Evolutionary conservation across 2,329 filamentous ascomycete genomes (phyloP).

Genomic region (Diplocarpon mali): DNA sequence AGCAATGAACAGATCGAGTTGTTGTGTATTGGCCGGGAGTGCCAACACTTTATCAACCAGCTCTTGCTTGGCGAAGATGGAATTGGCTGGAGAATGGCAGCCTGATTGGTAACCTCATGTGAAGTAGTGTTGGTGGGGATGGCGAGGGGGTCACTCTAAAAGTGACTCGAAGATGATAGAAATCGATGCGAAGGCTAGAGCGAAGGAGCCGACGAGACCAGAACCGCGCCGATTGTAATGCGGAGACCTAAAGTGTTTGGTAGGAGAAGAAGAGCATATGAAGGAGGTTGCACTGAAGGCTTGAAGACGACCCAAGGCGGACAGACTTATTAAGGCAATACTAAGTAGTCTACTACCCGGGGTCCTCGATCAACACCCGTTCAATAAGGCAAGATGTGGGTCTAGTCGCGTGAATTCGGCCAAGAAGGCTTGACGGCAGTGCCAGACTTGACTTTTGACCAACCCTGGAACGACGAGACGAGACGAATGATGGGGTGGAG

Average conservation of each 20-base stretch:
- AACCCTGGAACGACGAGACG: too few species aligned
- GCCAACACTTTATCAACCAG: slow-evolving; percentile 9
- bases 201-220: too few species aligned
- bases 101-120: slow-evolving; percentile 16
- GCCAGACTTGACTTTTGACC: background rate
- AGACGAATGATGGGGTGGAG: too few species aligned
- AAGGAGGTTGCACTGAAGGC: background rate
- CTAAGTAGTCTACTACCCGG: background rate
- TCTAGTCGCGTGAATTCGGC: background rate
- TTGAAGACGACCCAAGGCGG: slow-evolving; percentile 5
- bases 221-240: too few species aligned
- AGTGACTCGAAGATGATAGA: too few species aligned
- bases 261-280: background rate
- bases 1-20: slow-evolving; percentile 1
- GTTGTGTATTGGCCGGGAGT: slow-evolving; percentile 10
- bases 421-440: slow-evolving; percentile 1
- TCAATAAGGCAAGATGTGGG: too few species aligned
- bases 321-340: background rate
- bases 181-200: too few species aligned
- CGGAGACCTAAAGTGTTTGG: background rate
- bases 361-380: too few species aligned
- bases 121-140: slow-evolving; percentile 6
- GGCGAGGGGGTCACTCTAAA: too few species aligned
- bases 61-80: background rate
- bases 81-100: slow-evolving; percentile 1